Evolutionary conservation across 2,329 filamentous ascomycete genomes (phyloP), one percentile per base, ranked within the genome.

Genomic region (Cytospora piceae): DNA sequence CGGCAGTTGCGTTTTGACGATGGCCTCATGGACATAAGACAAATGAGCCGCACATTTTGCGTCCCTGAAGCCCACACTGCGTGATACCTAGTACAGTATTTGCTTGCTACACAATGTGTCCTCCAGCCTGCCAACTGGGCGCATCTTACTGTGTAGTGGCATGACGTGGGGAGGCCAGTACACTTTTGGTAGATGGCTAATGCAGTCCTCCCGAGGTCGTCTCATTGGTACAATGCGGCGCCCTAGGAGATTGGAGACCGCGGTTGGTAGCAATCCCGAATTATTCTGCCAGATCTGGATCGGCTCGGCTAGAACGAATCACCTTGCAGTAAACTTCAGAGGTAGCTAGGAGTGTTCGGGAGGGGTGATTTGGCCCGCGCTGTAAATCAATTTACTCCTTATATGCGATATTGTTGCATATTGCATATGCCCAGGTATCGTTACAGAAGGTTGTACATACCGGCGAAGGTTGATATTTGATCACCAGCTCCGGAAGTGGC

Each of bases 361-460:
- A 53, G 65, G 29, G 58, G 61, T 51, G 57, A 61, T 53, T 46
- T 24, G 59, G 31, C 32, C 42, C 34, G 31, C 51, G 34, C 15
- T 39, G 24, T 17, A 22, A 15, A 32, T 55, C 8, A 9, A n/a
- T 39, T 17, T 31, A 49, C 61, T 24, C 37, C 12, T 63, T 8
- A 9, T n/a, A 34, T 27, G 29, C 42, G 11, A 52, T 14, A 51
- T 54, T 24, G 29, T 49, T 49, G 27, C 56, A 37, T 57, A 57
- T 56, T 15, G 24, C 34, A 46, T 58, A 58, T 54, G 58, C 52
- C 24, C 46, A 29, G 29, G 17, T 63, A 52, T n/a, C 42, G 22
- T 42, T 65, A 65, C 59, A 67, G 49, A 37, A 58, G 22, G 31
- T 62, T 31, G 58, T 59, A 65, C 65, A 67, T 51, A 60, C 53